Conservation (phyloP, 1,284 basidiomycete genomes). For the Gastroboletus turbinatus region DNA sequence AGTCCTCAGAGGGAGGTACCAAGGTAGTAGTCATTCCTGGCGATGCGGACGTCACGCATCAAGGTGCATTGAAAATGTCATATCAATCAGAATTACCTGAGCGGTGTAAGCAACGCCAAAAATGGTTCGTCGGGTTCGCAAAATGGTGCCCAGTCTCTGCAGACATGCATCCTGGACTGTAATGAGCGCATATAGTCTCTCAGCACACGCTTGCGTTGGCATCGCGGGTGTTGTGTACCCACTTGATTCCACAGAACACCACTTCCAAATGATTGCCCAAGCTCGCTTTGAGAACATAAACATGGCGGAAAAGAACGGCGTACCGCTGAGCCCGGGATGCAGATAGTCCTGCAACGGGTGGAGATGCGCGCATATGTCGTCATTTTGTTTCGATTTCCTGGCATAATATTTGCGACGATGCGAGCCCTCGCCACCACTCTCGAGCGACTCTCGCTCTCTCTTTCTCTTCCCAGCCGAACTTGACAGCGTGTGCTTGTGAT, state of each 20-base stretch:
- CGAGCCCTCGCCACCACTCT: neutral
- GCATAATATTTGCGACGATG: neutral
- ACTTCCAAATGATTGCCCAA: slow-evolving; percentile 13
- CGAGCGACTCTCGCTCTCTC: neutral
- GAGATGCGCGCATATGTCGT: slow-evolving; percentile 35
- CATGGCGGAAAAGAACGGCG: slow-evolving; percentile 9
- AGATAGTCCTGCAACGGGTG: slow-evolving; percentile 41
- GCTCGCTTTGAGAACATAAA: neutral
- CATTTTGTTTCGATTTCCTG: slow-evolving; percentile 25
- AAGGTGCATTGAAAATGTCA: neutral
- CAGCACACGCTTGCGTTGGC: neutral
- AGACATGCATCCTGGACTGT: slow-evolving; percentile 42
- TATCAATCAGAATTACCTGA: slow-evolving; percentile 31
- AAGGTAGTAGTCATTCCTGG: slow-evolving; percentile 44
- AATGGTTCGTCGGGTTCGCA: slow-evolving; percentile 54
- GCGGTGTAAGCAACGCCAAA: slow-evolving; percentile 44
- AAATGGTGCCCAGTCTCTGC: slow-evolving; percentile 51
- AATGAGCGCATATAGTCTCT: neutral
- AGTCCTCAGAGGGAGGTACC: slow-evolving; percentile 37
- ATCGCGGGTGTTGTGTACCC: neutral
- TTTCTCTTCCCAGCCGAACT: neutral
- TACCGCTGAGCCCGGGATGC: slow-evolving; percentile 43
- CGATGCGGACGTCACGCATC: neutral
- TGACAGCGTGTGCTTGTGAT: neutral
- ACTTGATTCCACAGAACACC: slow-evolving; percentile 36